Evolutionary conservation across 2,329 filamentous ascomycete genomes (phyloP).

Genomic region (Trichoderma lentiforme): DNA sequence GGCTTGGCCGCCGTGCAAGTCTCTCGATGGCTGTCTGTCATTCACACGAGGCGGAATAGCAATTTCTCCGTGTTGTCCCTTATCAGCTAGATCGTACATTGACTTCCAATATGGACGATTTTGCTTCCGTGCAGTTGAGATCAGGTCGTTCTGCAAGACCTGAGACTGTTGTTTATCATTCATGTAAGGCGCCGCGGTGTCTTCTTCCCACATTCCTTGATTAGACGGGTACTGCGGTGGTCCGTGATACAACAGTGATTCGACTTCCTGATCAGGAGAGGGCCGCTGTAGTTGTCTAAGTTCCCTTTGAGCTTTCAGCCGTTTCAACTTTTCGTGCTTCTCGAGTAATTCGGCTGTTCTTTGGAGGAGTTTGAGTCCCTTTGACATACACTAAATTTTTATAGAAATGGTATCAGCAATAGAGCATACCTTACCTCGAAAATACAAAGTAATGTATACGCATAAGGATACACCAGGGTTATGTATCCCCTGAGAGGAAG

Average conservation of each 20-base stretch:
- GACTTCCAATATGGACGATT: background rate
- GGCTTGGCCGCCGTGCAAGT: background rate
- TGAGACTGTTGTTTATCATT: background rate
- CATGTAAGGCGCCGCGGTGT: background rate
- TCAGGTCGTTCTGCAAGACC: background rate
- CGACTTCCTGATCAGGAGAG: background rate
- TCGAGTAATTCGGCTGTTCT: background rate
- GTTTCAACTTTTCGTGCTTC: background rate
- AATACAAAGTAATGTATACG: background rate
- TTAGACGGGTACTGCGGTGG: background rate
- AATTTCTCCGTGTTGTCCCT: background rate
- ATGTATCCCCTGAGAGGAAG: background rate
- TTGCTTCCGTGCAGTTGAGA: background rate
- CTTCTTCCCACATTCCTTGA: background rate
- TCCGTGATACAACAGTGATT: background rate
- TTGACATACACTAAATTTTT: background rate
- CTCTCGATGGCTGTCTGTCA: background rate
- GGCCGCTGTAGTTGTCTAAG: accelerated
- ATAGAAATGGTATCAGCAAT: background rate
- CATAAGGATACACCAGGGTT: background rate
- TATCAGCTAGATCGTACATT: background rate
- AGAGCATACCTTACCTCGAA: accelerated
- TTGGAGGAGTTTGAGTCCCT: background rate
- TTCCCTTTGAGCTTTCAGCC: background rate
- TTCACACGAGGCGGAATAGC: background rate